phyloP scores from a whole-genome alignment of 768 basidiomycete genomes.

The Kwoniella mangroviensis region DNA sequence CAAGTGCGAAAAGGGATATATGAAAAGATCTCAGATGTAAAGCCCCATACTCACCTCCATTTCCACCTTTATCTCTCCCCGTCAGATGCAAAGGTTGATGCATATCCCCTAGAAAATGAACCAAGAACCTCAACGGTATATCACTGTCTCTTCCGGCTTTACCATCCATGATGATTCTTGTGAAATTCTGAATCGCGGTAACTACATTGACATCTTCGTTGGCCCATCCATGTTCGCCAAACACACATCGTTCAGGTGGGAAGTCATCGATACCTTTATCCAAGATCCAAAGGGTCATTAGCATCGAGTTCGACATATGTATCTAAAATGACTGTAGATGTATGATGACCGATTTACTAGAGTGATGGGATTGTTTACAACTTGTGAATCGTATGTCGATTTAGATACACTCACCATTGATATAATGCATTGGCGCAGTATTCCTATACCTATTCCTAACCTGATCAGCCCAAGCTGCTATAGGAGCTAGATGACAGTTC shows the following conservation, averaged over 20 bases:
- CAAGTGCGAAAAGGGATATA: background rate
- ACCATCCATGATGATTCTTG: constrained; percentile 63
- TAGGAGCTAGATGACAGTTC: constrained; percentile 76
- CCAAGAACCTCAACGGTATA: constrained; percentile 86
- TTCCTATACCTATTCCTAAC: constrained; percentile 60
- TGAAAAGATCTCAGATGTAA: constrained; percentile 8
- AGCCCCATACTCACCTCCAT: constrained; percentile 62
- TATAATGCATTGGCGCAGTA: constrained; percentile 56
- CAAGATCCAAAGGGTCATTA: too few relatives aligned
- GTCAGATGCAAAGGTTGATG: constrained; percentile 93
- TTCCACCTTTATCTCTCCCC: constrained; percentile 85
- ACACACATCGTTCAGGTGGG: constrained; percentile 74
- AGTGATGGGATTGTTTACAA: background rate
- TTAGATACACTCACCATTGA: constrained; percentile 48
- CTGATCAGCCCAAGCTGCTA: constrained; percentile 88
- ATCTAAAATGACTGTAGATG: too few relatives aligned
- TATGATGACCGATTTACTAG: background rate
- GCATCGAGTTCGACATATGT: too few relatives aligned
- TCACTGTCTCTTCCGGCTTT: constrained; percentile 59
- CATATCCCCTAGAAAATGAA: constrained; percentile 92
- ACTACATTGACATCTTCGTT: constrained; percentile 69
- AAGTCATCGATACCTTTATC: constrained; percentile 67
- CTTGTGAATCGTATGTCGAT: background rate
- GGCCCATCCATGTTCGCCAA: constrained; percentile 75
- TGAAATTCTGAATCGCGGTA: constrained; percentile 77